Evolutionary conservation across 768 basidiomycete species (phyloP).

Genomic region (Agrocybe pediades): DNA sequence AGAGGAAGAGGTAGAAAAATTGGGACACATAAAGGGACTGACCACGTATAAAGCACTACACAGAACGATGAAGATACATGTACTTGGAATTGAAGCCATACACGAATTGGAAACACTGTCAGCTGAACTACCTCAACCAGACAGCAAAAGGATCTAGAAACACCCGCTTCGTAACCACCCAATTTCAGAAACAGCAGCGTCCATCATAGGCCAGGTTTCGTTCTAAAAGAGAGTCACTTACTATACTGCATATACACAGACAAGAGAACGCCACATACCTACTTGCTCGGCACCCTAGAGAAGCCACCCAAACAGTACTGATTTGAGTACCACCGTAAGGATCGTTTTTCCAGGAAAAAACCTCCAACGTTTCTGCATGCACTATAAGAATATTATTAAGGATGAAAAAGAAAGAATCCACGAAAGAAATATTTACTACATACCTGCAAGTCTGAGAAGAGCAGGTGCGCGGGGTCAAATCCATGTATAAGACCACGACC

Average conservation of each 20-base stretch:
- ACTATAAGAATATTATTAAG: slow-evolving; percentile 46
- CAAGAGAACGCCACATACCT: slow-evolving; percentile 28
- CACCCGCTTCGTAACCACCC: no score
- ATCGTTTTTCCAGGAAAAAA: slow-evolving; percentile 93
- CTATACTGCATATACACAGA: background rate
- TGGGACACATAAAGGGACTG: no score
- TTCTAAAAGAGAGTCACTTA: slow-evolving; percentile 25
- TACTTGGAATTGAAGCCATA: no score
- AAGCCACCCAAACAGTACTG: slow-evolving; percentile 83
- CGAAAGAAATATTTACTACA: slow-evolving; percentile 33
- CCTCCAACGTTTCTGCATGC: slow-evolving; percentile 74
- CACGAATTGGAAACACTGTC: no score
- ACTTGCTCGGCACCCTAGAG: slow-evolving; percentile 61
- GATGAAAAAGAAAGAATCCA: slow-evolving; percentile 2
- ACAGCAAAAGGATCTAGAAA: slow-evolving; percentile 48
- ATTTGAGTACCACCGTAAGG: slow-evolving; percentile 75
- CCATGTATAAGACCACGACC: slow-evolving; percentile 51
- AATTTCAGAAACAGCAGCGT: slow-evolving; percentile 72
- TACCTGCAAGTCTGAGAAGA: slow-evolving; percentile 77
- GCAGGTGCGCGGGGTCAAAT: slow-evolving; percentile 73
- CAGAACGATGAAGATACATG: no score
- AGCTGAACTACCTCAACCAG: no score
- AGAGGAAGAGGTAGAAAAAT: no score
- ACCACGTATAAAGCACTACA: no score
- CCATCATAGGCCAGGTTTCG: slow-evolving; percentile 46